phyloP scores from a whole-genome alignment of 2,329 filamentous ascomycete genomes.

The Clarireedia paspali region DNA sequence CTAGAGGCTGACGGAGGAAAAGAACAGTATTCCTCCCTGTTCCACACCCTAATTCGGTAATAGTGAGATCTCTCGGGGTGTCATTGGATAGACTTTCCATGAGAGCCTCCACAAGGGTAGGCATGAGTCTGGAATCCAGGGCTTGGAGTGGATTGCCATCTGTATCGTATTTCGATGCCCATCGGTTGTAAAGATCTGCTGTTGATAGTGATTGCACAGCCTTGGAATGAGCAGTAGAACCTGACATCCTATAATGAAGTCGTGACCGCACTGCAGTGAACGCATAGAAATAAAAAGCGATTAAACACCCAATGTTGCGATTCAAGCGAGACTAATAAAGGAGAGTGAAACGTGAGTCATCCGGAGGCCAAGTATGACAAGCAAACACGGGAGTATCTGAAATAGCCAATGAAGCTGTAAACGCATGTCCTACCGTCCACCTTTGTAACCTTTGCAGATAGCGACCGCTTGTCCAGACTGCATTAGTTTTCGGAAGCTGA shows the following conservation, averaged over 20 bases:
- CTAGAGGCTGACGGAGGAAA: conserved; percentile 30
- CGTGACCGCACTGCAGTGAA: too few species aligned
- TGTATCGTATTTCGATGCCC: conserved; percentile 50
- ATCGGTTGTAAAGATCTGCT: conserved; percentile 39
- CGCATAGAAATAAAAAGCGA: too few species aligned
- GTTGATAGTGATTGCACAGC: conserved; percentile 30
- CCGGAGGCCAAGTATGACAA: too few species aligned
- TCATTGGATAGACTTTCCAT: conserved; percentile 27
- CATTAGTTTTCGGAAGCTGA: too few species aligned
- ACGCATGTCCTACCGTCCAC: too few species aligned
- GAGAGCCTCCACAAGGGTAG: conserved; percentile 41
- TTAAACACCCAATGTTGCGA: too few species aligned
- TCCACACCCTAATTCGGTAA: conserved; percentile 56
- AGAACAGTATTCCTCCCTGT: conserved; percentile 56
- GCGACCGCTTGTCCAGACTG: too few species aligned
- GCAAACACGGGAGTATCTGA: too few species aligned
- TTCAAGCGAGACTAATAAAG: too few species aligned
- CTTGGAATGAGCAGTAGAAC: conserved; percentile 15
- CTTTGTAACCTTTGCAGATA: too few species aligned
- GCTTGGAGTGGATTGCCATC: conserved; percentile 61
- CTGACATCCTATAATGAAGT: neutral
- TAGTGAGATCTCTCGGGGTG: conserved; percentile 27
- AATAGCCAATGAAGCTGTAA: too few species aligned
- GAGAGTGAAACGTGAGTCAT: too few species aligned
- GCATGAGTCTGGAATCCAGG: conserved; percentile 51